These are phyloP conservation scores for Centaurea solstitialis DNA, from an alignment of 129 eudicot species.

Conservation along the genomic window DNA sequence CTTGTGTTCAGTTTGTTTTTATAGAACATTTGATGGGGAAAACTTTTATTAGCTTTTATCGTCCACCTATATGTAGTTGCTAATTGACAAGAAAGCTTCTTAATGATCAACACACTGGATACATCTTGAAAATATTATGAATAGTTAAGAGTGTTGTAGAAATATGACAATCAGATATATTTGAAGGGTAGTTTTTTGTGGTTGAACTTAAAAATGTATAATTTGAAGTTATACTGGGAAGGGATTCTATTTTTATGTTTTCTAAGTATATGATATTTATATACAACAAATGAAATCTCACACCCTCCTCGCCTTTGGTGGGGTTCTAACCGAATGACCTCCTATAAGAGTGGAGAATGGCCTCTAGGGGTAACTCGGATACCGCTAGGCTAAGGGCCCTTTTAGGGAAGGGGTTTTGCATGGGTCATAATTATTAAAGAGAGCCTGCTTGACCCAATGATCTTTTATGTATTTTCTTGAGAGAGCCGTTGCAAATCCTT, in stretches of 20 bases:
- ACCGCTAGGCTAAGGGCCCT: background rate
- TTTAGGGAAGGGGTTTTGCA: background rate
- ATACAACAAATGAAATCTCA: background rate
- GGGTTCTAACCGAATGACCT: background rate
- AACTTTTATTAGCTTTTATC: background rate
- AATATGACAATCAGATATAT: background rate
- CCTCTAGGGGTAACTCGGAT: background rate
- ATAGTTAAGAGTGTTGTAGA: background rate
- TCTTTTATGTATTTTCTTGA: background rate
- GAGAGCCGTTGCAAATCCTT: background rate
- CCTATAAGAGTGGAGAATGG: background rate
- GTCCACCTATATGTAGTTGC: no score
- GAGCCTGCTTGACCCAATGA: background rate
- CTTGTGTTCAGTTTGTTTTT: background rate
- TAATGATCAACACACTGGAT: background rate
- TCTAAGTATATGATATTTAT: background rate
- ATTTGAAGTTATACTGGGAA: background rate
- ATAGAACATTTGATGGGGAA: background rate
- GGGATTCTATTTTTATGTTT: no score
- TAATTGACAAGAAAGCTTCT: no score
- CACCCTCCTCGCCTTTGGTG: background rate
- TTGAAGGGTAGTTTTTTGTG: constrained; percentile 3
- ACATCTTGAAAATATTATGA: constrained; percentile 6
- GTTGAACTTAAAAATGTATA: background rate
- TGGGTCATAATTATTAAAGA: background rate